Percentiles rank a stretch among this genome's conserved stretches.
Conservation (phyloP, 495 filamentous ascomycete genomes). For the Podospora pseudoanserina region DNA sequence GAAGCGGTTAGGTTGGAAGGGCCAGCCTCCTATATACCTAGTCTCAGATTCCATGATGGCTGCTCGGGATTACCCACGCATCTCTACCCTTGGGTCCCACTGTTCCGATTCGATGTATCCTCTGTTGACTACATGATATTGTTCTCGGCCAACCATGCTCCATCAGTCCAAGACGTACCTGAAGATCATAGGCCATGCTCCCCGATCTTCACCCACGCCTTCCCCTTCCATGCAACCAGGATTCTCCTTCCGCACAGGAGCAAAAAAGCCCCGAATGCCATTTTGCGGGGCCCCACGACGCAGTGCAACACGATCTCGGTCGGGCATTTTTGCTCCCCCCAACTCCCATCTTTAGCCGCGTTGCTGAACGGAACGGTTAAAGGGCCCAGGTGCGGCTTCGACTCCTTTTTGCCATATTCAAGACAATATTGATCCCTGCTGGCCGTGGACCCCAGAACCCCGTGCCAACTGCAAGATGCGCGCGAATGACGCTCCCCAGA, state of each 20-base stretch:
- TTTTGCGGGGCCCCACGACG: constrained; percentile 14
- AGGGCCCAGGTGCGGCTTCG: not conserved
- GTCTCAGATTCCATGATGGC: not conserved
- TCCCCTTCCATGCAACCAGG: not conserved
- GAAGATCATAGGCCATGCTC: not conserved
- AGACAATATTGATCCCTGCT: constrained; percentile 10
- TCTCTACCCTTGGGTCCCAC: not conserved
- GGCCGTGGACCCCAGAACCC: constrained; percentile 2
- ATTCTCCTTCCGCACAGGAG: not conserved
- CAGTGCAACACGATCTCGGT: constrained; percentile 8
- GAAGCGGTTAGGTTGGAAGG: not conserved
- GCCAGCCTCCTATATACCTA: not conserved
- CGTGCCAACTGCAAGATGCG: constrained; percentile 6
- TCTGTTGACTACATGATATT: not conserved
- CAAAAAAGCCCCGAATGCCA: not conserved
- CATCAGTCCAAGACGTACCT: not conserved
- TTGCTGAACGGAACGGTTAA: constrained; percentile 15
- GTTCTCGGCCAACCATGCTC: not conserved
- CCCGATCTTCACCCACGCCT: not conserved
- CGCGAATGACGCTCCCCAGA: constrained; percentile 13
- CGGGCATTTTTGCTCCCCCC: constrained; percentile 6
- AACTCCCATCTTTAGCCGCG: constrained; percentile 19
- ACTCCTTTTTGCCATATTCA: constrained; percentile 16
- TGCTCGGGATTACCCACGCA: not conserved
- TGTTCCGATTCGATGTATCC: not conserved